Conservation (phyloP, 805 yeast species). For the Pachysolen tannophilus region DNA sequence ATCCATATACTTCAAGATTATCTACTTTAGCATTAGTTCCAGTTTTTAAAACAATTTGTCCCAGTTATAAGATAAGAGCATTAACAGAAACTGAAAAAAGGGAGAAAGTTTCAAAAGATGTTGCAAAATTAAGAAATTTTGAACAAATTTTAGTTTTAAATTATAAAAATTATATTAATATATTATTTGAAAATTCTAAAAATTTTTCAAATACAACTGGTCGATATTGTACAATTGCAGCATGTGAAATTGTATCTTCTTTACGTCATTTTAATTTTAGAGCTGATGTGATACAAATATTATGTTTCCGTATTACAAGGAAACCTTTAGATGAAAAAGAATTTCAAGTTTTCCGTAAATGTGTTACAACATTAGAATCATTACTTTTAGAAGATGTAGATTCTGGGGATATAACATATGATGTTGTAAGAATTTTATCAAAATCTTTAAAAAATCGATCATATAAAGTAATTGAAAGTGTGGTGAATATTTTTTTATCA, state of each 20-base stretch:
- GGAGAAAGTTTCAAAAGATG: slow-evolving; percentile 79
- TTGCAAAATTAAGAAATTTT: slow-evolving; percentile 65
- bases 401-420: slow-evolving; percentile 74
- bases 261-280: slow-evolving; percentile 78
- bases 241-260: slow-evolving; percentile 64
- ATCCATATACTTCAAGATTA: slow-evolving; percentile 58
- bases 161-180: slow-evolving; percentile 59
- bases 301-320: slow-evolving; percentile 60
- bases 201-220: slow-evolving; percentile 34
- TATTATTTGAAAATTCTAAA: slow-evolving; percentile 31
- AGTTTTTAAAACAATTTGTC: slow-evolving; percentile 77
- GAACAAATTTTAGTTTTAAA: slow-evolving; percentile 71
- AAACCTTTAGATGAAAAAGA: slow-evolving; percentile 44
- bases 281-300: slow-evolving; percentile 58
- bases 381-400: slow-evolving; percentile 69
- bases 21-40: slow-evolving; percentile 76
- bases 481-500: slow-evolving; percentile 64
- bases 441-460: slow-evolving; percentile 68
- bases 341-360: slow-evolving; percentile 41
- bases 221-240: slow-evolving; percentile 59
- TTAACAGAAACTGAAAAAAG: slow-evolving; percentile 72
- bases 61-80: slow-evolving; percentile 81
- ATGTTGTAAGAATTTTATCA: slow-evolving; percentile 56
- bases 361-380: slow-evolving; percentile 60
- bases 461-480: slow-evolving; percentile 78